phyloP scores from a whole-genome alignment of 2,329 filamentous ascomycete species.

The Neonectria hederae region DNA sequence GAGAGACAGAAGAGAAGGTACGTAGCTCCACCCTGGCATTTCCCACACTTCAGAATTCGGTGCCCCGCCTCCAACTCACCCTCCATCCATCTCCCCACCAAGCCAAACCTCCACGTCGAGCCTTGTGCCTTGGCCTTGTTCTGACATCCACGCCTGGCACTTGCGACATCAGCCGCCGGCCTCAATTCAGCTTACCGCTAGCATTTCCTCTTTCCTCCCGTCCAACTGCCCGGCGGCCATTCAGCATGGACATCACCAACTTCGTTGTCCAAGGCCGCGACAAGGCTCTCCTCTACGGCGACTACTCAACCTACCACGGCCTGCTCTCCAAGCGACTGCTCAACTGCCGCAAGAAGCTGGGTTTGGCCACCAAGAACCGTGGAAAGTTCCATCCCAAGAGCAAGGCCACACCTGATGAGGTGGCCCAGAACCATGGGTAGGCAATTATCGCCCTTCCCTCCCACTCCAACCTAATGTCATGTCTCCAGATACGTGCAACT shows the following conservation, averaged over 20 bases:
- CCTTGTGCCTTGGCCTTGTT: slow-evolving; percentile 10
- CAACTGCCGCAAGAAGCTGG: slow-evolving; percentile 85
- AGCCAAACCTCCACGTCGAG: slow-evolving; percentile 44
- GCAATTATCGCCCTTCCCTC: slow-evolving; percentile 37
- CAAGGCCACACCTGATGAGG: slow-evolving; percentile 76
- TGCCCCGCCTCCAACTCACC: slow-evolving; percentile 39
- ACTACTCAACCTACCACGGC: slow-evolving; percentile 85
- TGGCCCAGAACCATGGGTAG: slow-evolving; percentile 80
- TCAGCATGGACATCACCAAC: slow-evolving; percentile 86
- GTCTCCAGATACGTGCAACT: slow-evolving; percentile 76
- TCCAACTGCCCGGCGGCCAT: background rate
- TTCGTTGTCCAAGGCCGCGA: slow-evolving; percentile 83
- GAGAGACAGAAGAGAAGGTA: background rate
- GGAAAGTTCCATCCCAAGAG: slow-evolving; percentile 83
- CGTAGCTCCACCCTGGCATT: slow-evolving; percentile 10
- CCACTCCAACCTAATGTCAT: slow-evolving; percentile 17
- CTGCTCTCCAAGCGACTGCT: slow-evolving; percentile 84
- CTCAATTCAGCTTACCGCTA: background rate
- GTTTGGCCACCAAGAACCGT: slow-evolving; percentile 83
- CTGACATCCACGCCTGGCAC: slow-evolving; percentile 9
- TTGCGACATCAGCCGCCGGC: background rate
- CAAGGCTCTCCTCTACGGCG: slow-evolving; percentile 84
- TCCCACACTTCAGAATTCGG: slow-evolving; percentile 22
- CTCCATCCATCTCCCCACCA: slow-evolving; percentile 34
- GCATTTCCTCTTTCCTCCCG: background rate